A percentile compares a stretch with the other conserved stretches of the same genome.
Conservation (phyloP, 1,139 yeast genomes). For the Chernovozyma sophiae-reginae region DNA sequence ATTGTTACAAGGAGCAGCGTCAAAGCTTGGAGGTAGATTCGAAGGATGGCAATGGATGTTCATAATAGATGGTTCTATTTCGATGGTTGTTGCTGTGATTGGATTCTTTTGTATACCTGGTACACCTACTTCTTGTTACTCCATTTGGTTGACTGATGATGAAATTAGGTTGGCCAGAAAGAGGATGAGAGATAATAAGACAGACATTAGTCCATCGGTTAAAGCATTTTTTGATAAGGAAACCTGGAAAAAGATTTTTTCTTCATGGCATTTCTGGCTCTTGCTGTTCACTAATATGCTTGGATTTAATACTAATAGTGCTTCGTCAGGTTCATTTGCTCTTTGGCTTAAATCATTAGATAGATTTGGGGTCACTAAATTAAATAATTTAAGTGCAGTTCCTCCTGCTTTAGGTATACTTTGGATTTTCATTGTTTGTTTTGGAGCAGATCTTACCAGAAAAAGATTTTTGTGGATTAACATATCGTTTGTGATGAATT, state of each 20-base stretch:
- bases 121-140: conserved; percentile 47
- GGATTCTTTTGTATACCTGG: conserved; percentile 61
- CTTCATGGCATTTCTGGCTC: conserved; percentile 25
- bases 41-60: conserved; percentile 74
- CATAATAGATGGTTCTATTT: conserved; percentile 59
- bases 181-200: conserved; percentile 40
- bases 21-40: conserved; percentile 49
- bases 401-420: conserved; percentile 52
- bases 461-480: conserved; percentile 23
- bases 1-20: conserved; percentile 58
- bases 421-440: conserved; percentile 36
- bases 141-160: conserved; percentile 45
- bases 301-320: conserved; percentile 35
- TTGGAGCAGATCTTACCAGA: conserved; percentile 26
- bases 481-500: conserved; percentile 25
- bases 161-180: conserved; percentile 51
- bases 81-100: conserved; percentile 55
- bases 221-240: conserved; percentile 26
- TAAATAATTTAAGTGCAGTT: conserved; percentile 39
- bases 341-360: conserved; percentile 48
- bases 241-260: conserved; percentile 21
- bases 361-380: conserved; percentile 31
- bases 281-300: conserved; percentile 17
- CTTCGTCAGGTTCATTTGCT: conserved; percentile 39
- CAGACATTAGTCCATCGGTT: conserved; percentile 25